Conservation (phyloP, 495 filamentous ascomycete species). For the Penicillium verhagenii region DNA sequence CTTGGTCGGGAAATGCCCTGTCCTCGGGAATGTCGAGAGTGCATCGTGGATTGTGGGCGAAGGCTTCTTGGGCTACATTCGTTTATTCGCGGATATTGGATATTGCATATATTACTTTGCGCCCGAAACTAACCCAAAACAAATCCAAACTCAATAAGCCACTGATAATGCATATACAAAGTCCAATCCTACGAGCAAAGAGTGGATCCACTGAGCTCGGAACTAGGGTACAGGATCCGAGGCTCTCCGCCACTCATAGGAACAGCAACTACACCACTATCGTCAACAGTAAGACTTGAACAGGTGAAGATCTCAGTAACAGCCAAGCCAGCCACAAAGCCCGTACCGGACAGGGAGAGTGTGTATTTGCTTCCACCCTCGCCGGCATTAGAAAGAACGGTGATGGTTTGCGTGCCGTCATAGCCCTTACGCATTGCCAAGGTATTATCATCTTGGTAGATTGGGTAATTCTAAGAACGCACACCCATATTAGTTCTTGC, state of each 20-base stretch:
- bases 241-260: constrained; percentile 33
- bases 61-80: background rate
- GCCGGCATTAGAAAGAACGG: constrained; percentile 61
- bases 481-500: background rate
- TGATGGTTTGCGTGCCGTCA: constrained; percentile 54
- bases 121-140: background rate
- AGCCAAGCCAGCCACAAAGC: constrained; percentile 29
- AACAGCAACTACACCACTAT: constrained; percentile 32
- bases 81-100: background rate
- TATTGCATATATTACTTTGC: background rate
- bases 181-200: constrained; percentile 10
- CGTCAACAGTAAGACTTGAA: constrained; percentile 34
- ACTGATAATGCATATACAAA: background rate
- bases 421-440: constrained; percentile 67
- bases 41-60: too few relatives aligned
- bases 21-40: too few relatives aligned
- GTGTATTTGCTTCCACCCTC: constrained; percentile 40
- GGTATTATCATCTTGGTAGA: constrained; percentile 55
- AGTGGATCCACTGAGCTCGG: constrained; percentile 9
- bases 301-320: constrained; percentile 51
- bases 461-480: constrained; percentile 44
- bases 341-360: constrained; percentile 44
- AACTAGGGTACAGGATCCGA: constrained; percentile 27
- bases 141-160: too few relatives aligned
- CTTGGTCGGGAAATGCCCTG: too few relatives aligned